These are phyloP conservation scores for Candolleomyces eurysporus DNA, from an alignment of 768 basidiomycete species.

Conservation along the genomic window DNA sequence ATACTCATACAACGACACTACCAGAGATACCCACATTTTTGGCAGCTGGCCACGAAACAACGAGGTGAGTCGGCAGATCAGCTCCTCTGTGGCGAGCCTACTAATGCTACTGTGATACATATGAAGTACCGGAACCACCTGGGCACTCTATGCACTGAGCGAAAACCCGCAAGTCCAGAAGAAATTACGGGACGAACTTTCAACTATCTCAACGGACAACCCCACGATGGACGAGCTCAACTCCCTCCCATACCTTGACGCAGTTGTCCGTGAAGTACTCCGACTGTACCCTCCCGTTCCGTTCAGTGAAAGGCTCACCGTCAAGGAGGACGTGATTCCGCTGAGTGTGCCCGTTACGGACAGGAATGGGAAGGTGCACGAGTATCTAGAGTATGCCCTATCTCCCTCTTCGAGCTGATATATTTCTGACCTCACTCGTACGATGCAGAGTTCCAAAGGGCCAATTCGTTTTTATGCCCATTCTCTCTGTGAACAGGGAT, in stretches of 20 bases:
- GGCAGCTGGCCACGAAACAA: conserved; percentile 59
- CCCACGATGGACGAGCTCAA: conserved; percentile 70
- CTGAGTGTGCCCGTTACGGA: conserved; percentile 46
- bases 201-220: conserved; percentile 45
- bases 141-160: conserved; percentile 58
- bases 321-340: conserved; percentile 51
- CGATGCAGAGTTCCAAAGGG: conserved; percentile 29
- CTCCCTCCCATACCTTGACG: conserved; percentile 64
- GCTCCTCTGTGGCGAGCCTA: not conserved
- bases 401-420: not conserved
- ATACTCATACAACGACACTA: not conserved
- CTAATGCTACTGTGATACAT: not conserved
- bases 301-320: conserved; percentile 36
- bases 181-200: conserved; percentile 57
- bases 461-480: conserved; percentile 47
- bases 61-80: conserved; percentile 16
- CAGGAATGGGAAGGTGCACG: conserved; percentile 34
- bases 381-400: conserved; percentile 35
- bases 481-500: conserved; percentile 50
- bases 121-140: conserved; percentile 41
- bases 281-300: conserved; percentile 52
- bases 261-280: conserved; percentile 56
- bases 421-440: not conserved
- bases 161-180: conserved; percentile 46
- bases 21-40: conserved; percentile 62